Base-by-base conservation (phyloP, 352 stramenopile species). In the Pythium aristosporum region DNA sequence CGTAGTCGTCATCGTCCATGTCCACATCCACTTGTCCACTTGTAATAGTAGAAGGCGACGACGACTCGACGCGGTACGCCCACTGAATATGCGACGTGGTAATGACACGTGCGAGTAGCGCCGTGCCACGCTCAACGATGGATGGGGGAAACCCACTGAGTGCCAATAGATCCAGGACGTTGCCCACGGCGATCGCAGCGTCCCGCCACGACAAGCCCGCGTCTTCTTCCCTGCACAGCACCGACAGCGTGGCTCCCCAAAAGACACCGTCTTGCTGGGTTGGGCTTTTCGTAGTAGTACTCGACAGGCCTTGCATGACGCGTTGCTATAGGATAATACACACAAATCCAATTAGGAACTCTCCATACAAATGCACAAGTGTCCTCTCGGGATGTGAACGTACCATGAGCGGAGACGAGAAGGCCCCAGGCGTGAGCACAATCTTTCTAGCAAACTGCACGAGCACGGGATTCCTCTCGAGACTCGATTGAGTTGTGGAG, bases 1-100 rank as follows among this genome's bases (percentile, higher is more conserved):
- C 37, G 16, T 46, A 39, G 8, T 65, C 66, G 3, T 73, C 60
- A 23, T 73, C 66, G 44, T 73, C 61, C 60, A 68, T 67, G 16
- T 72, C 65, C 3, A 67, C 54, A 41, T 72, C 57, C 25, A 64
- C 50, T 15, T 12, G 51, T 15, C 41, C 10, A 16, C 21, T 20
- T 3, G 49, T 50, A 2, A 8, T 15, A 3, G 20, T 11, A 11
- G 34, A 13, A 20, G 46, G 39, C 16, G 56, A 21, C 20, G 46
- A 16, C 3, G 56, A 15, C 5, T 60, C 63, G 12, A 61, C 59
- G 5, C 64, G 60, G 48, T 69, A 73, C 42, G 51, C 57, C 67
- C 67, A 73, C 23, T 61, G 50, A 10, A 73, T 46, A 23, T 73
- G 67, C 7, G 61, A 63, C 23, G 16, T 57, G 3, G 57, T 30